These are phyloP conservation scores for Globisporangium mamillatum DNA, from an alignment of 352 stramenopile species.

Conservation along the genomic window DNA sequence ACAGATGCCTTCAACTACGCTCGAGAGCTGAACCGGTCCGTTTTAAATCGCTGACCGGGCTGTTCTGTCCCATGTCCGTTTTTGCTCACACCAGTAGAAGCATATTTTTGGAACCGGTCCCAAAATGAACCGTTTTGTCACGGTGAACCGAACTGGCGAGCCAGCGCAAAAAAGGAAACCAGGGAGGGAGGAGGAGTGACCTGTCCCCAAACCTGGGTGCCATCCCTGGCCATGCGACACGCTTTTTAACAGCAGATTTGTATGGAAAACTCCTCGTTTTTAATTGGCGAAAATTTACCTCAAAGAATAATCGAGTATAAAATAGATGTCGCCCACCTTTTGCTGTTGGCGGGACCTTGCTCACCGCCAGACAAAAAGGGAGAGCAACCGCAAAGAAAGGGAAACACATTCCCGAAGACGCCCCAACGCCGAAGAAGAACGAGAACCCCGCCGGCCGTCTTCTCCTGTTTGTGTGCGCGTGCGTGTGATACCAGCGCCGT, in stretches of 20 bases:
- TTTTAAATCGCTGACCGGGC: background rate
- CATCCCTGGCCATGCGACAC: background rate
- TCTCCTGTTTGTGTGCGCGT: background rate
- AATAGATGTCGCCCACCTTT: background rate
- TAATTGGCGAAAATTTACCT: background rate
- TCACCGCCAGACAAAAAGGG: background rate
- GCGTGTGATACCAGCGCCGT: background rate
- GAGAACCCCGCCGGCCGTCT: background rate
- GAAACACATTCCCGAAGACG: constrained; percentile 5
- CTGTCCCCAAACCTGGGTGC: background rate
- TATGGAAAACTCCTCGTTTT: background rate
- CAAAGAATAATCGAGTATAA: background rate
- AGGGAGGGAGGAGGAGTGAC: background rate
- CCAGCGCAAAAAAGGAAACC: background rate
- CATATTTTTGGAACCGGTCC: constrained; percentile 1
- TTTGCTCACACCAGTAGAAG: background rate
- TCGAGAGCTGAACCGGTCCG: background rate
- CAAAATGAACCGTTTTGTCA: background rate
- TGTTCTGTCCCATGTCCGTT: background rate
- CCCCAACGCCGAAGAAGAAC: constrained; percentile 2
- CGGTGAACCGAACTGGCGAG: background rate
- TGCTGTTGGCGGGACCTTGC: background rate
- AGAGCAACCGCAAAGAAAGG: background rate
- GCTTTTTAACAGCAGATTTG: background rate
- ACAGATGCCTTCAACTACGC: background rate